Evolutionary conservation across 129 eudicot species (phyloP).

Genomic region (Kitagawia praeruptora): DNA sequence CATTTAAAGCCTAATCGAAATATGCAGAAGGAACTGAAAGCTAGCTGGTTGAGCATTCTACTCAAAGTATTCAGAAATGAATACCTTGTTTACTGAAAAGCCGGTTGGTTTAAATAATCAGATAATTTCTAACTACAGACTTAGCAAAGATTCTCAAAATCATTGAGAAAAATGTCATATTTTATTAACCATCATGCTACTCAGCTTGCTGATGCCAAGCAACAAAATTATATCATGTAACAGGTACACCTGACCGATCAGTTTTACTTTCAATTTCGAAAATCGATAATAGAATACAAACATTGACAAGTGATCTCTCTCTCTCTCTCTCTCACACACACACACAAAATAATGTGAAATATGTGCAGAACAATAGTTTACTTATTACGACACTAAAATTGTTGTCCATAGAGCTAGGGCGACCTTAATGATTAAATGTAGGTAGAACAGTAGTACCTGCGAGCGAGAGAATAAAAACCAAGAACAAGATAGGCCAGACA

Average conservation of each 20-base stretch:
- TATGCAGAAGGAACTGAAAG: not conserved
- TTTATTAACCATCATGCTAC: not conserved
- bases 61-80: not conserved
- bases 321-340: too few relatives aligned
- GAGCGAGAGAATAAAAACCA: constrained; percentile 50
- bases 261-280: not conserved
- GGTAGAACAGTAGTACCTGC: constrained; percentile 32
- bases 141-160: not conserved
- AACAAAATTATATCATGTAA: not conserved
- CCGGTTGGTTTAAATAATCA: not conserved
- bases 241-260: not conserved
- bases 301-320: too few relatives aligned
- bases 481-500: constrained; percentile 74
- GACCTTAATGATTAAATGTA: not conserved
- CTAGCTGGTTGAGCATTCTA: not conserved
- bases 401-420: not conserved
- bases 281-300: too few relatives aligned
- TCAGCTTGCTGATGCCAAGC: not conserved
- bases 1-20: not conserved
- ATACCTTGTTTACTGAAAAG: not conserved
- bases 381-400: too few relatives aligned
- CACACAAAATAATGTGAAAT: not conserved
- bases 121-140: not conserved
- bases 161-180: not conserved
- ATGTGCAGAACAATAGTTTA: not conserved